A percentile compares a stretch with the other conserved stretches of the same genome.
Conservation (phyloP, 257 asterid genomes). For the Solanum tarijense region DNA sequence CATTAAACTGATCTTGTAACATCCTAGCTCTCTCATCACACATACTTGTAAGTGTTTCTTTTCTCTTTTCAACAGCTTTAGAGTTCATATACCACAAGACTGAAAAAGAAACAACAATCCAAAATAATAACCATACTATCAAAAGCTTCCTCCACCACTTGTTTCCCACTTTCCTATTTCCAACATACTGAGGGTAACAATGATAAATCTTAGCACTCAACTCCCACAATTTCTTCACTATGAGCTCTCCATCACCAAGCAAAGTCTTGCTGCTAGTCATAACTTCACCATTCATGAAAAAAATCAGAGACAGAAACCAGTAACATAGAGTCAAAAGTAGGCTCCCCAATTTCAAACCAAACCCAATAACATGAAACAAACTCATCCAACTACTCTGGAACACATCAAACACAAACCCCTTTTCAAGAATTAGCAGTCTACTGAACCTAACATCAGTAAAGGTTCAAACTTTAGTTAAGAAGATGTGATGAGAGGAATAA, state of each 20-base stretch:
- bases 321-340: conserved; percentile 54
- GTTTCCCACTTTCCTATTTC: conserved; percentile 38
- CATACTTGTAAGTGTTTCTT: conserved; percentile 80
- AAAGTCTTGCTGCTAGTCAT: conserved; percentile 56
- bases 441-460: conserved; percentile 2
- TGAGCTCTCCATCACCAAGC: conserved; percentile 42
- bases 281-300: conserved; percentile 59
- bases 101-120: conserved; percentile 27
- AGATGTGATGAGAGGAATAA: neutral
- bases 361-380: conserved; percentile 63
- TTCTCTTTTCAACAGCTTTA: conserved; percentile 60
- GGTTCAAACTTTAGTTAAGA: conserved; percentile 11
- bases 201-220: conserved; percentile 43
- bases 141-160: conserved; percentile 55
- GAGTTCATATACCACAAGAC: conserved; percentile 50
- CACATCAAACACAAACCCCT: conserved; percentile 1
- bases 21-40: conserved; percentile 97
- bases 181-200: conserved; percentile 41
- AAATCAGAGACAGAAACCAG: conserved; percentile 62
- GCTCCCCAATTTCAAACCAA: conserved; percentile 80
- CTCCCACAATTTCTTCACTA: conserved; percentile 57
- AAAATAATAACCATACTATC: conserved; percentile 35
- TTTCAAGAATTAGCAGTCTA: neutral
- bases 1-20: conserved; percentile 97
- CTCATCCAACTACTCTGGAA: conserved; percentile 40